Percentiles rank a stretch among this genome's conserved stretches.
Conservation (phyloP, 108 stramenopile genomes). For the Cyclostephanos invisitatus region DNA sequence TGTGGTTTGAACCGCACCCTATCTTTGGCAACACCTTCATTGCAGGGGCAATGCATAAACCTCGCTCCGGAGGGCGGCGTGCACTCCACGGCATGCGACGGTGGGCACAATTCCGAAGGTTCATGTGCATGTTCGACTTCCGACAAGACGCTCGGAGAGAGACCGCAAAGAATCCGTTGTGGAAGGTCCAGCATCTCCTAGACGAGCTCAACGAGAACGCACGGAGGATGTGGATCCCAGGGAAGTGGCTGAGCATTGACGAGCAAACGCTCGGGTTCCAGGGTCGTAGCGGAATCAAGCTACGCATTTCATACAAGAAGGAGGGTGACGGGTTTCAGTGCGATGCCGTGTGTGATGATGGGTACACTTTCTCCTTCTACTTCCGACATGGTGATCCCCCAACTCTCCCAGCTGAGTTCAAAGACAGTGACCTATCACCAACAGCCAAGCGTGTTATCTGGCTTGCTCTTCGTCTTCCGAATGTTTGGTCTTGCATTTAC, state of each 20-base stretch:
- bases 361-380: conserved; percentile 15
- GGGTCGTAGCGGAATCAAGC: conserved; percentile 21
- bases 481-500: not conserved
- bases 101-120: too few relatives aligned
- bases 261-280: conserved; percentile 41
- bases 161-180: conserved; percentile 7
- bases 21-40: too few relatives aligned
- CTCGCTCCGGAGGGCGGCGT: too few relatives aligned
- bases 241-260: conserved; percentile 25
- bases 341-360: conserved; percentile 12
- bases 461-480: conserved; percentile 2
- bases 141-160: too few relatives aligned
- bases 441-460: conserved; percentile 4
- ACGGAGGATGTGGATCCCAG: conserved; percentile 15
- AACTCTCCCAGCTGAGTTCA: not conserved
- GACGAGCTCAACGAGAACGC: conserved; percentile 3
- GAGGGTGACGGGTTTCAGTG: conserved; percentile 46
- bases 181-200: conserved; percentile 6
- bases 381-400: conserved; percentile 5
- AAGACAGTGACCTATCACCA: not conserved
- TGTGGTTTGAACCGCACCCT: conserved; percentile 5
- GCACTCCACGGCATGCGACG: too few relatives aligned
- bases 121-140: too few relatives aligned
- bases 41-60: too few relatives aligned
- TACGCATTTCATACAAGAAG: conserved; percentile 32